Percentiles rank a stretch among this genome's conserved stretches.
Evolutionary conservation across 2,329 filamentous ascomycete species (phyloP).

Genomic region (Diaporthe sp.): DNA sequence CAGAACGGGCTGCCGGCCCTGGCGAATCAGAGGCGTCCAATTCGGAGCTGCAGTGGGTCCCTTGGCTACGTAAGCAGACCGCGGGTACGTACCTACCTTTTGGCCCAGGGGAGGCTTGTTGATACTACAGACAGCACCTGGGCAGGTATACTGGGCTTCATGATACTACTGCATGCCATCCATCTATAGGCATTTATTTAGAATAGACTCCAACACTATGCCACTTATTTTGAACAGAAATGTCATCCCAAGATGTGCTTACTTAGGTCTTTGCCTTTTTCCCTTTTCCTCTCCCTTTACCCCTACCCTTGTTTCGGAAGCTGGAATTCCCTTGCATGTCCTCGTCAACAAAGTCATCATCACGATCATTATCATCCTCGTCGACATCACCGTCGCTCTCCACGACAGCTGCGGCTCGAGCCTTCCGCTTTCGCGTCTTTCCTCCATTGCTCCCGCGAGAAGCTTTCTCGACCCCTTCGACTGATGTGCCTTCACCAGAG

Average conservation of each 20-base stretch:
- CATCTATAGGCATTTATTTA: no score
- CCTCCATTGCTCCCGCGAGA: conserved; percentile 42
- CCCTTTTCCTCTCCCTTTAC: conserved; percentile 30
- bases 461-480: neutral
- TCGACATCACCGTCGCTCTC: conserved; percentile 43
- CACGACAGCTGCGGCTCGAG: conserved; percentile 38
- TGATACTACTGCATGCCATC: neutral
- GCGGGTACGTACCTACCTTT: neutral
- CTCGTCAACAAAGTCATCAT: conserved; percentile 32
- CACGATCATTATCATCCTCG: conserved; percentile 32
- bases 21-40: conserved; percentile 33
- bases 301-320: conserved; percentile 24
- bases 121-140: neutral
- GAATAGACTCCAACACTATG: neutral
- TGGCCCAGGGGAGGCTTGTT: neutral
- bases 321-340: conserved; percentile 8
- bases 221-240: neutral
- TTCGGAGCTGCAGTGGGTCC: conserved; percentile 35
- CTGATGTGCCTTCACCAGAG: conserved; percentile 38
- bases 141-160: neutral
- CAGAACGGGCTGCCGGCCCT: conserved; percentile 34
- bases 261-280: conserved; percentile 30
- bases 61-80: conserved; percentile 16
- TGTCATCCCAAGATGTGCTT: neutral
- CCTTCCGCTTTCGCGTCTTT: conserved; percentile 42